Base-by-base conservation (phyloP, 345 rosid genomes). In the Bruguiera gymnorhiza region DNA sequence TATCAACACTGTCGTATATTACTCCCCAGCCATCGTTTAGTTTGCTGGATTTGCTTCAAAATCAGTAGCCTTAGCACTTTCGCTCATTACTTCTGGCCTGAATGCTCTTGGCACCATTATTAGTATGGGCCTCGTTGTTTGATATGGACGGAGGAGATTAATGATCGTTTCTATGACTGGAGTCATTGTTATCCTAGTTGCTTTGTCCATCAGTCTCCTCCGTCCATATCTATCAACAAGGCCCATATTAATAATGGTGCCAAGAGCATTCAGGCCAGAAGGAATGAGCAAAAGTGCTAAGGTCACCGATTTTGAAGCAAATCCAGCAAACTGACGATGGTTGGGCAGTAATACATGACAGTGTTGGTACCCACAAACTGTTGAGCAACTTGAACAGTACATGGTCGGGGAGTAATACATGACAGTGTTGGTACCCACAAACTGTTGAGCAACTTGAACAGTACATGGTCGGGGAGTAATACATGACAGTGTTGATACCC, bases 401-500 rank as follows among this genome's bases (percentile, higher is more conserved):
- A 23, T 23, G 24, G 24, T 78, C 0, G 24, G 24, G 24, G 24
- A 23, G 24, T 23, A 23, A 23, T 23, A 23, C 24, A 23, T 24
- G 24, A 24, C 24, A 24, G 24, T 24, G 24, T 24, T 24, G 24
- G 1, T 24, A 24, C 24, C 24, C 24, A 24, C 24, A 24, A 24
- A 24, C 24, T 24, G 24, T 24, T 24, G 24, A 24, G 24, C 24
- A 24, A 24, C 24, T 24, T 24, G 24, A 1, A 24, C 24, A 24
- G 24, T 24, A 24, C 24, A 24, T 24, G 24, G 1, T 76, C 0
- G 97, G 97, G 64, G 98, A 85, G 68, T 95, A 95, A 66, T 95
- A 91, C 97, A 94, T 88, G 51, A 94, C 97, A 0, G 97, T 94
- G 78, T 95, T 95, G 78, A 95, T 92, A 16, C 99, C 99, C 2